Evolutionary conservation across 352 stramenopile species (phyloP).

Genomic region (Phytophthora pinifolia): DNA sequence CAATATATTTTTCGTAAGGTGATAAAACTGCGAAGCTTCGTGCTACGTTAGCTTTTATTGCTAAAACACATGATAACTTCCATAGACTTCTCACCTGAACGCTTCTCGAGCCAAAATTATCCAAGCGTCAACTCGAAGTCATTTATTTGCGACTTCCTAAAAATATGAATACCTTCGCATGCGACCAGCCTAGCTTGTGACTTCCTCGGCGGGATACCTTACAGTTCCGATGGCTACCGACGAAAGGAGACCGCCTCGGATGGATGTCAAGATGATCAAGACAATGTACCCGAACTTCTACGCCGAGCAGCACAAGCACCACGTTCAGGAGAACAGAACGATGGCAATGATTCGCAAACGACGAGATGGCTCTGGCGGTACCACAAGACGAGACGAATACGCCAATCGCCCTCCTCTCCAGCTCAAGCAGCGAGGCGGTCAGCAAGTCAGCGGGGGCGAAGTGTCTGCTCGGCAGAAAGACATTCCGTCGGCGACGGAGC

Average conservation of each 20-base stretch:
- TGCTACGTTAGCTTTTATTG: no score
- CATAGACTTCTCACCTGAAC: no score
- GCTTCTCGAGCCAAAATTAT: no score
- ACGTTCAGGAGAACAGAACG: constrained; percentile 25
- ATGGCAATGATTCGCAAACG: constrained; percentile 22
- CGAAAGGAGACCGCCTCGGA: constrained; percentile 9
- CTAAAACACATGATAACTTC: no score
- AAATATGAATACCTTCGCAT: no score
- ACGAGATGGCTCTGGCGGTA: constrained; percentile 13
- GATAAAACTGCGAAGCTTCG: no score
- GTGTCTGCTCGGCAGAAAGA: not conserved
- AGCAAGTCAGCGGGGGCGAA: not conserved
- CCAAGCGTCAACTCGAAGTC: no score
- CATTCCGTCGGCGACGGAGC: not conserved
- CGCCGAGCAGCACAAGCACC: constrained; percentile 48
- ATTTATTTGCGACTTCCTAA: no score
- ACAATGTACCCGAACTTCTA: constrained; percentile 64
- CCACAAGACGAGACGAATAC: constrained; percentile 12
- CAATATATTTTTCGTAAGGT: no score
- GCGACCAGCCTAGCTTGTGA: not conserved
- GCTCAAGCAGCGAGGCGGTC: constrained; percentile 3
- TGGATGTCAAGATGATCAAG: constrained; percentile 29
- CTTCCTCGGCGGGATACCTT: no score
- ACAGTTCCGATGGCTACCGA: constrained; percentile 5
- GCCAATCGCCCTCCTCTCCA: constrained; percentile 1